phyloP scores from a whole-genome alignment of 2,329 filamentous ascomycete species.

The Blumeriella jaapii region DNA sequence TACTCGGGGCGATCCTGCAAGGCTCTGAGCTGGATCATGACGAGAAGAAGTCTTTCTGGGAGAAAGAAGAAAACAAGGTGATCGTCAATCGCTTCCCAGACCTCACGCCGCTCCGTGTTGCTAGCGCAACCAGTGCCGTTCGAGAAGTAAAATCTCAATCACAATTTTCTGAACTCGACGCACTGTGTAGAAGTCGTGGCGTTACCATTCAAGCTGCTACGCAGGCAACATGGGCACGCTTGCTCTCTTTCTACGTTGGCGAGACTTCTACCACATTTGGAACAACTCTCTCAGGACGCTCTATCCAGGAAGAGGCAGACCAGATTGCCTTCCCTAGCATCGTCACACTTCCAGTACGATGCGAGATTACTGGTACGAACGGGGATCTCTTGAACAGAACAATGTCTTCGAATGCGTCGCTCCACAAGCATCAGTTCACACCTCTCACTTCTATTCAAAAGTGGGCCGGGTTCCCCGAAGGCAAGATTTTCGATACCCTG shows the following conservation, averaged over 20 bases:
- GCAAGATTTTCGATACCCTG: conserved; percentile 69
- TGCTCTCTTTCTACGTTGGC: conserved; percentile 67
- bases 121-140: conserved; percentile 27
- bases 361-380: conserved; percentile 43
- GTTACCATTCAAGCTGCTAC: conserved; percentile 66
- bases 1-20: conserved; percentile 35
- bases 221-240: conserved; percentile 65
- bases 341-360: conserved; percentile 64
- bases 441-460: conserved; percentile 62
- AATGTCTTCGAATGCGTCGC: conserved; percentile 50
- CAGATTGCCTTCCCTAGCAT: conserved; percentile 65
- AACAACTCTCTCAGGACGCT: conserved; percentile 66
- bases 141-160: conserved; percentile 30
- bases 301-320: conserved; percentile 43
- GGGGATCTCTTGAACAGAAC: conserved; percentile 46
- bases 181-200: conserved; percentile 42
- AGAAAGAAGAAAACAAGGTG: conserved; percentile 36
- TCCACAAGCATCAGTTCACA: conserved; percentile 61
- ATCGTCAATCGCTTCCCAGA: conserved; percentile 64
- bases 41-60: conserved; percentile 50
- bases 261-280: conserved; percentile 68
- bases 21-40: conserved; percentile 25
- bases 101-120: conserved; percentile 49
- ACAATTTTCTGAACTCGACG: conserved; percentile 38
- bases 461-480: conserved; percentile 53